Percentiles rank a stretch among this genome's conserved stretches.
Evolutionary conservation across 192 early-diverging fungal species (phyloP).

Genomic region (Paraglomus brasilianum): DNA sequence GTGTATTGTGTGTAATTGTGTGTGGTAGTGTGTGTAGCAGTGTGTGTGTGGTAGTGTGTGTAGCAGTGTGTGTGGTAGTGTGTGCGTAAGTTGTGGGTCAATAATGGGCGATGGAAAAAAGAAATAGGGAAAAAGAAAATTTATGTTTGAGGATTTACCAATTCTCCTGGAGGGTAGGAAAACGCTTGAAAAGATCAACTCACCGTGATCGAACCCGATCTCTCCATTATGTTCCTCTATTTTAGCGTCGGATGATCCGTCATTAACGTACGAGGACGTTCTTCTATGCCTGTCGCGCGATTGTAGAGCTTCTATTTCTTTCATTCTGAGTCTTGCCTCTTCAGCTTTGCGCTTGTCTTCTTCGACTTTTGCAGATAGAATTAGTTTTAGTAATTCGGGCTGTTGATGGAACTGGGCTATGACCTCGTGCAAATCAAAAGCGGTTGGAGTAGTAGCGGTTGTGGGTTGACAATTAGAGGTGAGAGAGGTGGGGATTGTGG

Average conservation of each 20-base stretch:
- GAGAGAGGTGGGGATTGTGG: not conserved
- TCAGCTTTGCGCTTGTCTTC: conserved; percentile 57
- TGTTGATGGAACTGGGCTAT: conserved; percentile 46
- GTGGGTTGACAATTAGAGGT: not conserved
- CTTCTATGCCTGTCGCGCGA: conserved; percentile 32
- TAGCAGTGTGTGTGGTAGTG: too few relatives aligned
- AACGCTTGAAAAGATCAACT: not conserved
- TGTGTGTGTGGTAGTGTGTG: too few relatives aligned
- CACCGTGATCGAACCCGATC: conserved; percentile 4
- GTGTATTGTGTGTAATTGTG: too few relatives aligned
- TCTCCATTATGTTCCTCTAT: conserved; percentile 13
- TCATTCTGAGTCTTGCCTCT: conserved; percentile 52
- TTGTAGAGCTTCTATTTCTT: conserved; percentile 47
- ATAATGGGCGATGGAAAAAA: too few relatives aligned
- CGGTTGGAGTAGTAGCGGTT: conserved; percentile 29
- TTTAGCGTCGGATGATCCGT: not conserved
- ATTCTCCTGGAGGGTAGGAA: too few relatives aligned
- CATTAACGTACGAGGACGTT: conserved; percentile 16
- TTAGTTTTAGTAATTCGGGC: conserved; percentile 55
- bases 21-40: too few relatives aligned
- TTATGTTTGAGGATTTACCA: too few relatives aligned
- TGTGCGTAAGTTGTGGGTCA: too few relatives aligned
- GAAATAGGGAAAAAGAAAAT: too few relatives aligned
- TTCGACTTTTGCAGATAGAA: conserved; percentile 53
- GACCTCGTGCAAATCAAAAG: conserved; percentile 50